Evolutionary conservation across 495 filamentous ascomycete genomes (phyloP).

Genomic region (Pseudoneurospora amorphoporcata): DNA sequence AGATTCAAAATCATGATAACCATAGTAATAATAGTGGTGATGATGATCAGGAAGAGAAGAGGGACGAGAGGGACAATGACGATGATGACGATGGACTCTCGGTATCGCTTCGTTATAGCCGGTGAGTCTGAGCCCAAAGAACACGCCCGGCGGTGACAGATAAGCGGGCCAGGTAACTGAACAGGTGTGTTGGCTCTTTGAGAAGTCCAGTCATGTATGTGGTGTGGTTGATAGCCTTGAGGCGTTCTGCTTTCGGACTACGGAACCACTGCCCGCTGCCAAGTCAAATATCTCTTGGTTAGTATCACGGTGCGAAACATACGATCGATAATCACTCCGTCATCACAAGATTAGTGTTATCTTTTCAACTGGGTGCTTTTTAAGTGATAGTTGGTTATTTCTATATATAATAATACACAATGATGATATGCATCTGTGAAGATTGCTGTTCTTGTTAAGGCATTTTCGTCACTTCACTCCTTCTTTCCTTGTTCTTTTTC

Average conservation of each 20-base stretch:
- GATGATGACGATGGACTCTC: background rate
- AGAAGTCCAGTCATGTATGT: background rate
- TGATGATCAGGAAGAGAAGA: background rate
- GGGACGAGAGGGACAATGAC: background rate
- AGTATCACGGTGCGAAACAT: background rate
- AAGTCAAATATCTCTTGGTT: background rate
- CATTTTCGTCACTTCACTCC: background rate
- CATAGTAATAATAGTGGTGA: background rate
- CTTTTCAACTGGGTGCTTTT: background rate
- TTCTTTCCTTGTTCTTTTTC: background rate
- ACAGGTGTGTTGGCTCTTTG: background rate
- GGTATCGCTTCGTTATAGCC: background rate
- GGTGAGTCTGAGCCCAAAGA: background rate
- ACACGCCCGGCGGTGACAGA: background rate
- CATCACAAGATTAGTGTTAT: background rate
- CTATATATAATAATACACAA: background rate
- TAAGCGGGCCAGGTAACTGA: background rate
- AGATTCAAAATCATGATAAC: no score
- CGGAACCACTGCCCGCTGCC: background rate
- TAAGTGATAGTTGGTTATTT: background rate
- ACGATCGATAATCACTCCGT: background rate
- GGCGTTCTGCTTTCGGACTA: background rate
- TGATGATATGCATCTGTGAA: background rate
- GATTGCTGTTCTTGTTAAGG: background rate
- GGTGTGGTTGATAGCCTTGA: background rate